Percentiles rank a stretch among this genome's conserved stretches.
Conservation (phyloP, 2,329 filamentous ascomycete genomes). For the Aspergillus intermedius region DNA sequence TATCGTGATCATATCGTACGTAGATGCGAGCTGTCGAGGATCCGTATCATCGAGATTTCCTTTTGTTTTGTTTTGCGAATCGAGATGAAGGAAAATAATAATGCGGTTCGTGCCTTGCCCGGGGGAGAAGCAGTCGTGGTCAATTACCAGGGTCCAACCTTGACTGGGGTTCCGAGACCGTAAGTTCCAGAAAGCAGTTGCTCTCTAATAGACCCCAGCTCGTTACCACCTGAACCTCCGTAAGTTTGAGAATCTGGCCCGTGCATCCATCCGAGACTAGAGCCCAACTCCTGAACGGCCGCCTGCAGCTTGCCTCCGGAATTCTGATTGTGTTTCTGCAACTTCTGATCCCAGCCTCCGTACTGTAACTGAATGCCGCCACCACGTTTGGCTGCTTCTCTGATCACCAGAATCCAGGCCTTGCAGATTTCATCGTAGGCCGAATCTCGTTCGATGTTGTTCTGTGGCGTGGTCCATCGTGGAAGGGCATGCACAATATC, state of each 20-base stretch:
- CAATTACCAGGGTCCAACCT: conserved; percentile 50
- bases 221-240: conserved; percentile 28
- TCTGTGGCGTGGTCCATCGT: conserved; percentile 80
- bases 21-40: conserved; percentile 24
- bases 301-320: conserved; percentile 74
- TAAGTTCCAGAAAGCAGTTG: conserved; percentile 54
- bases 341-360: conserved; percentile 83
- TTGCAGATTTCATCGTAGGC: conserved; percentile 94
- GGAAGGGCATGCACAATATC: conserved; percentile 84
- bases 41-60: conserved; percentile 10
- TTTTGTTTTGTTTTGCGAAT: neutral
- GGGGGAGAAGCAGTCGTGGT: conserved; percentile 5
- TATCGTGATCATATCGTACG: conserved; percentile 42
- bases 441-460: conserved; percentile 88
- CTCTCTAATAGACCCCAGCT: conserved; percentile 47
- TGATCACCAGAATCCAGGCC: conserved; percentile 87
- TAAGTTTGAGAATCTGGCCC: conserved; percentile 27
- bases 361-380: conserved; percentile 85
- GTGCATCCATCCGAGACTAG: conserved; percentile 72
- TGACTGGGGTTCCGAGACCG: conserved; percentile 48
- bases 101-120: neutral
- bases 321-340: conserved; percentile 80
- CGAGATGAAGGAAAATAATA: conserved; percentile 2
- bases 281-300: conserved; percentile 70
- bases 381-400: conserved; percentile 82